Evolutionary conservation across 1,139 yeast species (phyloP).

Genomic region (Hansenula sp.): DNA sequence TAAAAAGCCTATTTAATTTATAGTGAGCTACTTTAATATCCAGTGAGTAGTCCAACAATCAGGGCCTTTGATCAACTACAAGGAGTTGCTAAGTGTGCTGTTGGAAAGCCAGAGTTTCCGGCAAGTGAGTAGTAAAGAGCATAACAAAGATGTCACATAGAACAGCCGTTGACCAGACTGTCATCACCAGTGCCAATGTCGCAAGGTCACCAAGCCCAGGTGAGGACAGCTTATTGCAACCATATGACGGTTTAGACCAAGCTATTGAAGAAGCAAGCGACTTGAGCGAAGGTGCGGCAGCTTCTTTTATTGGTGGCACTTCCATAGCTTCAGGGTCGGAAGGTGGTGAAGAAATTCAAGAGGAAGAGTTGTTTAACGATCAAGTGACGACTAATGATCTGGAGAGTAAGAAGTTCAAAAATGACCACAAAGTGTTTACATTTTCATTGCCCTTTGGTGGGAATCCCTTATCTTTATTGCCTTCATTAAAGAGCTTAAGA

Average conservation of each 20-base stretch:
- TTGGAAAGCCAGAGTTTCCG: too few species aligned
- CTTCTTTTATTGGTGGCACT: slow-evolving; percentile 23
- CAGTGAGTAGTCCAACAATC: too few species aligned
- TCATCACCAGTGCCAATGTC: too few species aligned
- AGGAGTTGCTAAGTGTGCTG: too few species aligned
- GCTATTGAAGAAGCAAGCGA: slow-evolving; percentile 1
- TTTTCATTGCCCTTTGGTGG: slow-evolving; percentile 42
- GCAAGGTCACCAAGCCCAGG: too few species aligned
- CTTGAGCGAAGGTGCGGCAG: slow-evolving; percentile 14
- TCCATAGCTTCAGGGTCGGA: slow-evolving; percentile 5
- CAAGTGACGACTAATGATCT: slow-evolving; percentile 11
- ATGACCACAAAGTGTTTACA: slow-evolving; percentile 35
- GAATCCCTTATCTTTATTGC: slow-evolving; percentile 22
- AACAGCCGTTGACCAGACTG: too few species aligned
- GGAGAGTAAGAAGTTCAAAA: slow-evolving; percentile 12
- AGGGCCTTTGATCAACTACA: too few species aligned
- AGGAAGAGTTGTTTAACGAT: slow-evolving; percentile 2
- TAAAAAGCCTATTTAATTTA: too few species aligned
- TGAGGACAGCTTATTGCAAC: neutral
- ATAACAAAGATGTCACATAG: too few species aligned
- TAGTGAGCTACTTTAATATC: too few species aligned
- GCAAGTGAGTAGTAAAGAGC: too few species aligned
- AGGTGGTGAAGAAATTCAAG: neutral
- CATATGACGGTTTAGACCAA: slow-evolving; percentile 7
- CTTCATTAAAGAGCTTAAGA: slow-evolving; percentile 22